Evolutionary conservation across 1,139 yeast species (phyloP).

Genomic region (Geotrichum fermentans): DNA sequence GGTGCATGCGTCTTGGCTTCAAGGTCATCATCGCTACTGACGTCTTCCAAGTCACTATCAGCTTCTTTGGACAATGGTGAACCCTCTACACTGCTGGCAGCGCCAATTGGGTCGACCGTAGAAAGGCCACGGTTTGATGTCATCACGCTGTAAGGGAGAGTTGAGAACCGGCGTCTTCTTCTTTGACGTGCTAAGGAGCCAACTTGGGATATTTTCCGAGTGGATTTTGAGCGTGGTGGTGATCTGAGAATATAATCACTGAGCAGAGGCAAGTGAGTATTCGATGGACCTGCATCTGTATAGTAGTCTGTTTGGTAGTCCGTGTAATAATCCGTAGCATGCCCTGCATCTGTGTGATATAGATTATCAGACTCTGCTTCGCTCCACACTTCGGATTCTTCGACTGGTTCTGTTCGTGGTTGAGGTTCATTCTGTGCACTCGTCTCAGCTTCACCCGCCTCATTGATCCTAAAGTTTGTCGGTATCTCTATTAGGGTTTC

Average conservation of each 20-base stretch:
- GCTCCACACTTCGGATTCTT: neutral
- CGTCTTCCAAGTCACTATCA: neutral
- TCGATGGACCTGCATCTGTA: neutral
- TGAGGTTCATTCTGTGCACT: no score
- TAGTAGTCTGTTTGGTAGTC: neutral
- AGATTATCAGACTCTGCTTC: neutral
- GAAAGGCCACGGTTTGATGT: neutral
- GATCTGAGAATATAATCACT: neutral
- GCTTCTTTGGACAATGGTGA: no score
- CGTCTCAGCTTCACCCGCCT: no score
- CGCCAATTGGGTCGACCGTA: neutral
- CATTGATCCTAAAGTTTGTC: neutral
- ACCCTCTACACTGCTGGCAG: neutral
- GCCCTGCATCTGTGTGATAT: neutral
- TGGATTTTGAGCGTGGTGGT: neutral
- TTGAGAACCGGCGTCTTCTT: neutral
- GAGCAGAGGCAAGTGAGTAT: neutral
- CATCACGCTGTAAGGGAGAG: constrained; percentile 2
- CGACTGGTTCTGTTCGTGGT: neutral
- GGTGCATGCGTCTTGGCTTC: constrained; percentile 7
- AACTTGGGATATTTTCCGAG: neutral
- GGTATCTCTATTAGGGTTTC: constrained; percentile 5
- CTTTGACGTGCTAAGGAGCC: neutral
- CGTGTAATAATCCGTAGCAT: neutral
- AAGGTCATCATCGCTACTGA: neutral